A percentile compares a stretch with the other conserved stretches of the same genome.
Conservation (phyloP, 768 basidiomycete genomes). For the Lactarius tabidus region DNA sequence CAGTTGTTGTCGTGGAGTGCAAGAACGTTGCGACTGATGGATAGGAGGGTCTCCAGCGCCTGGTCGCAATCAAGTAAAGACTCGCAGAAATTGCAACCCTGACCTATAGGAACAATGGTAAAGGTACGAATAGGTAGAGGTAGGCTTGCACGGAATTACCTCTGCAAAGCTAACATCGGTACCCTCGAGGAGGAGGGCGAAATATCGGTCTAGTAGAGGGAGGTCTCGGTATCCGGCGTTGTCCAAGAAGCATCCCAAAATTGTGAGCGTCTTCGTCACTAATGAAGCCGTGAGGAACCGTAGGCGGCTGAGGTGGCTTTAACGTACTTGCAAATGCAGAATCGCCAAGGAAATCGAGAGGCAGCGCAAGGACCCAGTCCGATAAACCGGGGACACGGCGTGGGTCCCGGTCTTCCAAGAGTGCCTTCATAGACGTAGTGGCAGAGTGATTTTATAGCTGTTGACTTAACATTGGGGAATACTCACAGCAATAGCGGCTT, state of each 20-base stretch:
- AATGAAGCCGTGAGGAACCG: conserved; percentile 5
- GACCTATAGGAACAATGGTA: conserved; percentile 3
- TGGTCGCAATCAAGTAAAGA: conserved; percentile 23
- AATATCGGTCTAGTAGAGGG: conserved; percentile 61
- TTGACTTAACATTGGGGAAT: neutral
- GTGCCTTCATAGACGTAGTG: conserved; percentile 25
- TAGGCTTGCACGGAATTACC: conserved; percentile 37
- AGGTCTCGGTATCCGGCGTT: conserved; percentile 63
- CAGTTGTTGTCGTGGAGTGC: conserved; percentile 8
- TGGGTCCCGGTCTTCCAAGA: conserved; percentile 69
- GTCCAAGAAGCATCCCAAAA: conserved; percentile 65
- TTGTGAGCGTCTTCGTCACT: conserved; percentile 75
- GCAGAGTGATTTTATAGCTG: conserved; percentile 3
- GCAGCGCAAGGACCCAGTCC: conserved; percentile 70
- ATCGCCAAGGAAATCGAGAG: conserved; percentile 77
- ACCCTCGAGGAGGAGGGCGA: conserved; percentile 67
- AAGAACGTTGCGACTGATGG: conserved; percentile 20
- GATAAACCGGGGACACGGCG: conserved; percentile 69
- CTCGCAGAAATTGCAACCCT: conserved; percentile 17
- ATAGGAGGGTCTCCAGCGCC: conserved; percentile 23
- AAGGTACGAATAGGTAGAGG: neutral
- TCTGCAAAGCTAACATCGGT: conserved; percentile 83
- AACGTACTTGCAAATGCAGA: conserved; percentile 82
- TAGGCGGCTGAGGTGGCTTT: conserved; percentile 14
- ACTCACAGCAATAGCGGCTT: conserved; percentile 55